Conservation (phyloP, 176 grass and related monocot species). For the Oryza rufipogon region DNA sequence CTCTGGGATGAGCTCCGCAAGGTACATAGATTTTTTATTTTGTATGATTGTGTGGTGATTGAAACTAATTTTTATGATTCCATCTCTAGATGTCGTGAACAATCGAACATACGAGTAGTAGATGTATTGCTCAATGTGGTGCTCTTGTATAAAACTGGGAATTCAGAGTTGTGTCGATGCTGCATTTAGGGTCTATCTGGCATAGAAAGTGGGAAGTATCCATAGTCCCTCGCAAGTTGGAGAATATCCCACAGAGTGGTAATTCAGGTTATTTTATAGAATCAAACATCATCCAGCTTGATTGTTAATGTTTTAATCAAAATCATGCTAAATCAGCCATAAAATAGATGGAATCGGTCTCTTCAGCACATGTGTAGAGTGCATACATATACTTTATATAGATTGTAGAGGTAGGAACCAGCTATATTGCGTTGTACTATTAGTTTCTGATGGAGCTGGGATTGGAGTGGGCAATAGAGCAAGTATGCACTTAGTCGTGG, state of each 20-base stretch:
- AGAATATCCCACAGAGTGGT: background rate
- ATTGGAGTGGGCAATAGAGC: background rate
- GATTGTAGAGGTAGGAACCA: background rate
- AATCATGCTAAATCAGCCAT: background rate
- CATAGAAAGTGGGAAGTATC: background rate
- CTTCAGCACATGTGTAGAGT: background rate
- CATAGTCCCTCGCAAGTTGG: background rate
- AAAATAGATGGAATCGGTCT: background rate
- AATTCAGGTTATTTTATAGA: background rate
- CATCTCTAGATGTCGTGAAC: background rate
- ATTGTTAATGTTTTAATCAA: background rate
- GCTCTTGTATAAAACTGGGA: background rate
- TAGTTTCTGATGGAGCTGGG: background rate
- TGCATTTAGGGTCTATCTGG: background rate
- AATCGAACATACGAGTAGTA: background rate
- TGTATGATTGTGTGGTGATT: background rate
- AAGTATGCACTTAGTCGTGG: background rate
- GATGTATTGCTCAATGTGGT: background rate
- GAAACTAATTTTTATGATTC: background rate
- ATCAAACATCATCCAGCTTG: background rate
- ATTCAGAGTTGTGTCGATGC: background rate
- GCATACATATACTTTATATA: background rate
- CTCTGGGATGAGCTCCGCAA: slow-evolving; percentile 97
- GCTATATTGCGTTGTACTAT: background rate
- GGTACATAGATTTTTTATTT: slow-evolving; percentile 25